A percentile compares a stretch with the other conserved stretches of the same genome.
Conservation (phyloP, 768 basidiomycete genomes). For the Suillus occidentalis region DNA sequence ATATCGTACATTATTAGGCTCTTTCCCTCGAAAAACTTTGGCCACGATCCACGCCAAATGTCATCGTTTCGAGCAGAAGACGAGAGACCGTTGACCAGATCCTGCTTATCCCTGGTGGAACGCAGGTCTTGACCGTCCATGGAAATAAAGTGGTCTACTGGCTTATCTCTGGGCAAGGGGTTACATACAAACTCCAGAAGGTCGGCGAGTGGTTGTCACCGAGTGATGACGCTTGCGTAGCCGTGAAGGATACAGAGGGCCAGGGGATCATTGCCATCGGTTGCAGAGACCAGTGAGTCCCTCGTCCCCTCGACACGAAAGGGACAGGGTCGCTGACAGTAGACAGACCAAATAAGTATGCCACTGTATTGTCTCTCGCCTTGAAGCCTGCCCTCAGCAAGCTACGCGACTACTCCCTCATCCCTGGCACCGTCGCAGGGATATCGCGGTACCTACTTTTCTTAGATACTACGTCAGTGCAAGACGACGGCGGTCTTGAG, state of each 20-base stretch:
- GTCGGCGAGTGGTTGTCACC: constrained; percentile 21
- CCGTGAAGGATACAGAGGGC: constrained; percentile 16
- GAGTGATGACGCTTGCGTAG: constrained; percentile 17
- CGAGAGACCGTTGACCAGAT: constrained; percentile 25
- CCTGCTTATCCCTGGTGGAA: constrained; percentile 25
- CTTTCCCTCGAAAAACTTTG: constrained; percentile 24
- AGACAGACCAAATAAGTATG: constrained; percentile 17
- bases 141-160: constrained; percentile 24
- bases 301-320: not conserved
- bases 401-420: constrained; percentile 22
- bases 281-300: constrained; percentile 15
- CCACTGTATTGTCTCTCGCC: constrained; percentile 20
- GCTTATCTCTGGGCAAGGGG: constrained; percentile 19
- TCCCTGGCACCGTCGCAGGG: constrained; percentile 24
- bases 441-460: constrained; percentile 24
- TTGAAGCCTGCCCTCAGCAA: constrained; percentile 22
- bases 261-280: constrained; percentile 22
- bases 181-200: constrained; percentile 15
- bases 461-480: constrained; percentile 23
- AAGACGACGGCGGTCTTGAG: constrained; percentile 23
- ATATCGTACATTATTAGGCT: constrained; percentile 28
- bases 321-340: not conserved
- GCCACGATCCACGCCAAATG: constrained; percentile 19
- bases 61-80: constrained; percentile 12
- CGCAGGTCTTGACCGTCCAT: constrained; percentile 29